Percentiles rank a stretch among this genome's conserved stretches.
Evolutionary conservation across 805 yeast genomes (phyloP).

Genomic region (Starmerella riodocensis): DNA sequence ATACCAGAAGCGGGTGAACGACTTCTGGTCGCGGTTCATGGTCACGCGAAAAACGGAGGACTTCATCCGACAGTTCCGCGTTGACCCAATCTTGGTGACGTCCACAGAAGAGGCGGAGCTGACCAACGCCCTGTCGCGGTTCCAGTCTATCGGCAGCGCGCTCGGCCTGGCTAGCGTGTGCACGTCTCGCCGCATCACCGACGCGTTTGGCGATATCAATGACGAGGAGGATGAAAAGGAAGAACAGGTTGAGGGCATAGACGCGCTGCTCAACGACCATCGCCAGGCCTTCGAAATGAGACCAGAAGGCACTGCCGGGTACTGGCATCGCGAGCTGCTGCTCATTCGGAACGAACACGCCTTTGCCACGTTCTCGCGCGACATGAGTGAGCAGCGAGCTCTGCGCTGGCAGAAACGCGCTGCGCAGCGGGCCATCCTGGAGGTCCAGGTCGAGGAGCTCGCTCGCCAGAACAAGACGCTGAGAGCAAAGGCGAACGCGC

Average conservation of each 20-base stretch:
- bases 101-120: slow-evolving; percentile 30
- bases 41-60: slow-evolving; percentile 25
- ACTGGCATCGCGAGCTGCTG: slow-evolving; percentile 39
- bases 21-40: slow-evolving; percentile 29
- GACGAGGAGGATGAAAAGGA: not conserved
- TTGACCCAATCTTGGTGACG: slow-evolving; percentile 39
- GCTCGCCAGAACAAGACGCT: slow-evolving; percentile 24
- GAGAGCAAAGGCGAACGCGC: slow-evolving; percentile 19
- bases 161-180: slow-evolving; percentile 30
- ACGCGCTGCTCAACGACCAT: slow-evolving; percentile 1
- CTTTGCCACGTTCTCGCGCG: slow-evolving; percentile 41
- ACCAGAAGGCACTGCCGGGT: slow-evolving; percentile 10
- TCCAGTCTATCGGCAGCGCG: slow-evolving; percentile 27
- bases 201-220: not conserved
- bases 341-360: slow-evolving; percentile 48
- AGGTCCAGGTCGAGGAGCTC: slow-evolving; percentile 25
- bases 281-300: slow-evolving; percentile 4
- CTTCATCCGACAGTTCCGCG: slow-evolving; percentile 28
- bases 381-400: slow-evolving; percentile 33
- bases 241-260: not conserved
- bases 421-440: slow-evolving; percentile 22
- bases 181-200: slow-evolving; percentile 12
- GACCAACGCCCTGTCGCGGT: slow-evolving; percentile 21
- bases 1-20: slow-evolving; percentile 18
- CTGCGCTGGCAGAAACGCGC: slow-evolving; percentile 27